These are phyloP conservation scores for Euphorbia tirucalli DNA, from an alignment of 345 rosid genomes.

Conservation along the genomic window DNA sequence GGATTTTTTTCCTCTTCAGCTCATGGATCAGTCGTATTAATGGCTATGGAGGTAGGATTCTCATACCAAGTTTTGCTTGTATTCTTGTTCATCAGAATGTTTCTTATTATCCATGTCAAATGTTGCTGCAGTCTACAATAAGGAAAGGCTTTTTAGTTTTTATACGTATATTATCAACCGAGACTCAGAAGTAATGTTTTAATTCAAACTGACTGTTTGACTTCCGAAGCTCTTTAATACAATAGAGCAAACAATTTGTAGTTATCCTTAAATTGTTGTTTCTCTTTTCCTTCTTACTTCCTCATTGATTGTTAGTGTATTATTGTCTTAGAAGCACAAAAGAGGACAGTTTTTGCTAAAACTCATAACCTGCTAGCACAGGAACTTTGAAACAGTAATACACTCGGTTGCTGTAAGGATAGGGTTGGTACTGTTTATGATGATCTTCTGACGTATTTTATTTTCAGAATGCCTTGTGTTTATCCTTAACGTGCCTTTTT, in stretches of 20 bases:
- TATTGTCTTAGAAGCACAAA: background rate
- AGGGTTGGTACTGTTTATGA: background rate
- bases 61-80: background rate
- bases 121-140: background rate
- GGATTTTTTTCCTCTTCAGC: slow-evolving; percentile 60
- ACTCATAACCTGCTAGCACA: too few species aligned
- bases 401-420: too few species aligned
- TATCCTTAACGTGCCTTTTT: background rate
- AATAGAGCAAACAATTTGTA: background rate
- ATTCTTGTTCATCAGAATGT: background rate
- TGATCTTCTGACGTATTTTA: background rate
- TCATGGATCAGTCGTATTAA: slow-evolving; percentile 62
- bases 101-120: background rate
- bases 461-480: too few species aligned
- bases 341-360: background rate
- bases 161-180: background rate
- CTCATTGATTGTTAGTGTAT: background rate
- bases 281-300: background rate
- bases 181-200: too few species aligned
- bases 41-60: slow-evolving; percentile 51
- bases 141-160: background rate
- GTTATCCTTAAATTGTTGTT: background rate
- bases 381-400: background rate
- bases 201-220: background rate
- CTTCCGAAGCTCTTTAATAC: background rate